Base-by-base conservation (phyloP, 106 monocot species). In the Triglochin maritima region DNA sequence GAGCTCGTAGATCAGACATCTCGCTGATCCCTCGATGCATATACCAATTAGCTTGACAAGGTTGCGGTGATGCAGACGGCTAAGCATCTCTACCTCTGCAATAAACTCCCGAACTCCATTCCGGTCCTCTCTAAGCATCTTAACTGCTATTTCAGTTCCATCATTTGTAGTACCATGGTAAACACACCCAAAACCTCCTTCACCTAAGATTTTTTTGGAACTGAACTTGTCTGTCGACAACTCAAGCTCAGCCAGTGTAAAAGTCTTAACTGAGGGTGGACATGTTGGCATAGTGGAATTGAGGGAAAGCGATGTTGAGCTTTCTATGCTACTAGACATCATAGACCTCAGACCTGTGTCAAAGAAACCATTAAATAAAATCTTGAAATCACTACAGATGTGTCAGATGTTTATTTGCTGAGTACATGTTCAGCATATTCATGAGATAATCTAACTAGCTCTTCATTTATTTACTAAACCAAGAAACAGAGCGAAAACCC, bases 31-130 rank as follows among this genome's bases (percentile, higher is more conserved):
- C 63, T 98, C 91, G 55, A 86, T 86, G 65, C 96, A 98, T 69
- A 98, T 86, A 54, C 96, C 96, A 72, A 98, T 85, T 74, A 98
- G 70, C 63, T 98, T 98, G 73, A 98, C 88, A 70, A 98, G 86
- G 78, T 98, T 98, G 51, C 90, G 83, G 60, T 98, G 96, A 79
- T 98, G 96, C 55, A 98, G 66, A 63, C 88, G 81, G 72, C 96
- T 91, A 48, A 98, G 88, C 82, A 88, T 98, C 83, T 83, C 91
- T 14, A 89, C 78, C 63, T 89, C 89, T 11, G 85, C 85, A 59
- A 89, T 82, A 50, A 89, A 89, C 74, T 89, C 89, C 49, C 80
- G 77, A 47, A 80, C 82, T 10, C 82, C 82, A 76, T 77, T 86
- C 49, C 75, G 85, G 56, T 83, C 79, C 44, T 79, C 81, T 44